These are phyloP conservation scores for Rhizomucor miehei DNA, from an alignment of 371 early-diverging fungal genomes.

Conservation along the genomic window DNA sequence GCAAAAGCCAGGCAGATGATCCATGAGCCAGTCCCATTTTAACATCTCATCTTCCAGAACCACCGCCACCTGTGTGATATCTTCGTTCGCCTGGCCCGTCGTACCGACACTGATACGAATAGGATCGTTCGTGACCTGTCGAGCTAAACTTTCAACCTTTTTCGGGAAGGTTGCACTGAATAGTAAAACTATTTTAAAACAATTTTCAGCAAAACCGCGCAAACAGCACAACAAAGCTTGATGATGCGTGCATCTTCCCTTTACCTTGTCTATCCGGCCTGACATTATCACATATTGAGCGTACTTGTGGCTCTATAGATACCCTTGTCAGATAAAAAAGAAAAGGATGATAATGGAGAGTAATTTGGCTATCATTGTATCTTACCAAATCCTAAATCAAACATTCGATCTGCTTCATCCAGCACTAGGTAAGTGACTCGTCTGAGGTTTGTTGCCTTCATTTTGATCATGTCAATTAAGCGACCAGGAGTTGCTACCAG, in stretches of 20 bases:
- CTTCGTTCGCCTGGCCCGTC: conserved; percentile 71
- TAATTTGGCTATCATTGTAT: conserved; percentile 12
- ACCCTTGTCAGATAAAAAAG: neutral
- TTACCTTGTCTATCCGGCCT: conserved; percentile 75
- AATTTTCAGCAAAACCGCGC: neutral
- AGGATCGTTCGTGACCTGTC: conserved; percentile 87
- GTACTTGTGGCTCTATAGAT: conserved; percentile 84
- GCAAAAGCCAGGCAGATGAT: conserved; percentile 48
- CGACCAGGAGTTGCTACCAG: conserved; percentile 95
- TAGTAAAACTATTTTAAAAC: conserved; percentile 70
- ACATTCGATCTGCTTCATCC: conserved; percentile 95
- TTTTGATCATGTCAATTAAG: conserved; percentile 92
- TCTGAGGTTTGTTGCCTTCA: conserved; percentile 82
- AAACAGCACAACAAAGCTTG: neutral
- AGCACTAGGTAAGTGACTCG: conserved; percentile 92
- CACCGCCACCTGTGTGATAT: conserved; percentile 72
- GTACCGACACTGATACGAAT: conserved; percentile 83
- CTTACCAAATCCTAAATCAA: conserved; percentile 95
- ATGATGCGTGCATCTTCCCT: conserved; percentile 6
- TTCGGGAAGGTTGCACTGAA: conserved; percentile 99
- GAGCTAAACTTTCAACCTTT: conserved; percentile 90
- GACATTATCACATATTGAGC: conserved; percentile 90
- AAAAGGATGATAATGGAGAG: conserved; percentile 10
- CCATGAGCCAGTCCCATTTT: conserved; percentile 69
- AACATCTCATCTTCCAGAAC: conserved; percentile 59